Evolutionary conservation across 805 yeast genomes (phyloP), one percentile per base, ranked within the genome.

Genomic region (Cyberlindnera lachancei): DNA sequence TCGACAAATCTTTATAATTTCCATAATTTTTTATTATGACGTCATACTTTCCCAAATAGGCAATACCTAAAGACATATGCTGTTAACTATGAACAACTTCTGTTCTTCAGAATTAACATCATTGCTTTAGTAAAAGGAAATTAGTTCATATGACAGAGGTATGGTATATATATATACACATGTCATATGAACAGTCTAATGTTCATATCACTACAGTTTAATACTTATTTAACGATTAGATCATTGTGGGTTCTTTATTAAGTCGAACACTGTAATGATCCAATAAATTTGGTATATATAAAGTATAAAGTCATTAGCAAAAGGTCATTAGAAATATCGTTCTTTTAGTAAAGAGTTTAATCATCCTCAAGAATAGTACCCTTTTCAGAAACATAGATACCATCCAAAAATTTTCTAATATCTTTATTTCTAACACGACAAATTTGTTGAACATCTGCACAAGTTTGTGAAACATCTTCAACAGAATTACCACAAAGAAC

Each of bases 381-480:
- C 72, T 82, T 83, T 73, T 83, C 92, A 51, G 96, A 88, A 59
- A 90, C 98, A 69, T 90, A 90, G 73, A 90, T 88, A 87, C 99
- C 99, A 70, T 94, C 98, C 78, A 92, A 82, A 79, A 90, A 90
- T 79, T 90, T 90, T 74, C 98, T 85, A 87, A 92, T 90, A 92
- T 90, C 98, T 88, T 92, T 92, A 92, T 90, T 90, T 78, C 95
- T 84, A 64, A 87, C 97, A 68, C 94, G 79, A 77, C 96, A 87
- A 68, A 77, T 77, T 75, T 90, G 97, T 72, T 90, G 96, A 58
- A 92, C 75, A 64, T 87, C 96, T 59, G 97, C 98, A 68, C 95
- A 92, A 62, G 87, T 82, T 73, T 90, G 98, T 45, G 97, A 92
- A 54, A 90, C 98, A 61, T 78, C 83, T 73, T 90, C 96, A 55